Conservation (phyloP, 179 eudicot genomes). For the Carnegiea gigantea region DNA sequence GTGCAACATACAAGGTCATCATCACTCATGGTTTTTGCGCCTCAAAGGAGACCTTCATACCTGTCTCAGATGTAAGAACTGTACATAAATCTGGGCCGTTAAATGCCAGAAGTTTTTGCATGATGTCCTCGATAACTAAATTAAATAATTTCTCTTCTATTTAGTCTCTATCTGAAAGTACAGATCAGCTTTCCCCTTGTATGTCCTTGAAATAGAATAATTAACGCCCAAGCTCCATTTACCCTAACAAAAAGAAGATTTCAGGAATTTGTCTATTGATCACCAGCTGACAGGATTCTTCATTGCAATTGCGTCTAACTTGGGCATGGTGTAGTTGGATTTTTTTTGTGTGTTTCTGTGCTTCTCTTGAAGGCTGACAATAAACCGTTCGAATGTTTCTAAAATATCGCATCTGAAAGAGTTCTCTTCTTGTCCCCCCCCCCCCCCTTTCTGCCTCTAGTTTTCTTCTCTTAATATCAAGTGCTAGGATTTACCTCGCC, state of each 20-base stretch:
- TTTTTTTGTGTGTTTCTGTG: too few species aligned
- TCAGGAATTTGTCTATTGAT: too few species aligned
- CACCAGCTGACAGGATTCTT: too few species aligned
- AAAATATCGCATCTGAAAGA: neutral
- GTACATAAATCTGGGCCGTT: constrained; percentile 17
- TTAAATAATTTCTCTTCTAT: neutral
- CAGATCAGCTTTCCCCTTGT: neutral
- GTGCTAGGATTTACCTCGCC: too few species aligned
- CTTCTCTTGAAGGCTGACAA: too few species aligned
- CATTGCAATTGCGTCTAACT: too few species aligned
- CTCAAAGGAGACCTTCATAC: constrained; percentile 51
- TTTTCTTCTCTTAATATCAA: neutral
- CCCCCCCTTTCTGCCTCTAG: neutral
- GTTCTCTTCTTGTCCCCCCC: neutral
- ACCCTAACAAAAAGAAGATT: too few species aligned
- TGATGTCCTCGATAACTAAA: neutral
- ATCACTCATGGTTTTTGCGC: constrained; percentile 54
- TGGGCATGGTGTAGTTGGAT: too few species aligned
- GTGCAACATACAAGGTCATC: constrained; percentile 50
- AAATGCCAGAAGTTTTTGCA: neutral
- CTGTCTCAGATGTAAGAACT: constrained; percentile 51
- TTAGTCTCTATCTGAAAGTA: neutral
- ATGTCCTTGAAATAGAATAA: neutral
- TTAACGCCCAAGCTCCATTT: neutral
- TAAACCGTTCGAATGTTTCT: too few species aligned